Conservation (phyloP, 169 alveolate genomes). For the Eimeria falciformis region DNA sequence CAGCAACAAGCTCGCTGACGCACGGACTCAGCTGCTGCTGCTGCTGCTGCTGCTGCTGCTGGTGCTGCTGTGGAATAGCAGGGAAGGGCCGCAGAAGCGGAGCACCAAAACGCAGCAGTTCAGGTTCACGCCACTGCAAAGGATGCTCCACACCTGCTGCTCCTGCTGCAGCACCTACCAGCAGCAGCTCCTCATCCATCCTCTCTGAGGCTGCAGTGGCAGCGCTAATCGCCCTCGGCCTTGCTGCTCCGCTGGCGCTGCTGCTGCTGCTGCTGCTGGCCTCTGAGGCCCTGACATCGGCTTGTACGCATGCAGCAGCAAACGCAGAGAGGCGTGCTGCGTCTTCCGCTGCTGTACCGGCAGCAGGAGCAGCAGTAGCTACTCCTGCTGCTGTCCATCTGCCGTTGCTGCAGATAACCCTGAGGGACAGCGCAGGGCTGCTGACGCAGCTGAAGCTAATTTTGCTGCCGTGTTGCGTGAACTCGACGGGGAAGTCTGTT, state of each 20-base stretch:
- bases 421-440: conserved; percentile 4
- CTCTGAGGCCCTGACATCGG: conserved; percentile 3
- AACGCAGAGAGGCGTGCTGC: conserved; percentile 27
- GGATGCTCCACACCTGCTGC: conserved; percentile 27
- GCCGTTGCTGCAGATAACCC: conserved; percentile 62
- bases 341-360: conserved; percentile 36
- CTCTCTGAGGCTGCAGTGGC: conserved; percentile 22
- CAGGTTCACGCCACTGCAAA: conserved; percentile 58
- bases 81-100: conserved; percentile 13
- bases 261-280: not conserved
- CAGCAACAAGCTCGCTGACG: conserved; percentile 16
- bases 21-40: conserved; percentile 50
- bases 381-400: conserved; percentile 32
- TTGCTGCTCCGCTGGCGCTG: not conserved
- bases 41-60: conserved; percentile 41
- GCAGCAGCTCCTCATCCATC: not conserved
- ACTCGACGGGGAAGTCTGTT: conserved; percentile 13
- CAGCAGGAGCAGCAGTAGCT: not conserved
- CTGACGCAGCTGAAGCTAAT: not conserved
- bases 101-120: conserved; percentile 44
- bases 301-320: conserved; percentile 49
- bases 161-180: conserved; percentile 43
- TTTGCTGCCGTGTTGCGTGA: conserved; percentile 24
- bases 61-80: not conserved
- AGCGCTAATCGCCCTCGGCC: conserved; percentile 58